Evolutionary conservation across 805 yeast species (phyloP).

Genomic region (Allodekkera sacchari): DNA sequence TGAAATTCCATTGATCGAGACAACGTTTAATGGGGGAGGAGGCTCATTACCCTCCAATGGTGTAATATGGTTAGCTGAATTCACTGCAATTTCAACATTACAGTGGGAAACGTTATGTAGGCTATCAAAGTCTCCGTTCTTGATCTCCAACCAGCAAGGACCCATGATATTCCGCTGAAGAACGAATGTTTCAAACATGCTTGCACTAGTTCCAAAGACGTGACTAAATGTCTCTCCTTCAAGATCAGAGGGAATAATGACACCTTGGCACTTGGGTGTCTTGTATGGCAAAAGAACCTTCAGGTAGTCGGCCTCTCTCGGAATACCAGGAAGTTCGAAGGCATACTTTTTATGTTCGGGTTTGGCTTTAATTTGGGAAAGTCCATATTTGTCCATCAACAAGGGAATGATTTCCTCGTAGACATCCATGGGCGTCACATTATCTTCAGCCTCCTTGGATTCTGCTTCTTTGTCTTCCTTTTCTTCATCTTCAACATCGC

Average conservation of each 20-base stretch:
- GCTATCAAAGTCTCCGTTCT: slow-evolving; percentile 49
- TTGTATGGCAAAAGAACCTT: slow-evolving; percentile 70
- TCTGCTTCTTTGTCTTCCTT: slow-evolving; percentile 16
- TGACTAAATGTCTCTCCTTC: slow-evolving; percentile 70
- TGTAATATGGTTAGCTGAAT: slow-evolving; percentile 36
- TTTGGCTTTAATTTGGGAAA: slow-evolving; percentile 57
- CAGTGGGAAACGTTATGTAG: slow-evolving; percentile 70
- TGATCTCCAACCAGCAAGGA: slow-evolving; percentile 89
- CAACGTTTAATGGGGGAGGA: slow-evolving; percentile 64
- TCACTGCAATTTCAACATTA: slow-evolving; percentile 60
- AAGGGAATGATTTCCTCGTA: slow-evolving; percentile 69
- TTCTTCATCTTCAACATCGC: slow-evolving; percentile 32
- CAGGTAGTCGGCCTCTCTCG: slow-evolving; percentile 71
- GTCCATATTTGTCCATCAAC: slow-evolving; percentile 52
- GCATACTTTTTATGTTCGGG: slow-evolving; percentile 76
- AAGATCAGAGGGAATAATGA: slow-evolving; percentile 49
- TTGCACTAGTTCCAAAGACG: slow-evolving; percentile 71
- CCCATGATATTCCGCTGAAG: slow-evolving; percentile 85
- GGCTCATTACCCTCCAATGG: slow-evolving; percentile 31
- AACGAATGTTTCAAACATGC: slow-evolving; percentile 79
- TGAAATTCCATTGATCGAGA: slow-evolving; percentile 75
- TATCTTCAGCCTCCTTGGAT: slow-evolving; percentile 13
- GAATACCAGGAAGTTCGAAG: slow-evolving; percentile 75
- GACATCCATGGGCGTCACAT: slow-evolving; percentile 53
- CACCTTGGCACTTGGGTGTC: slow-evolving; percentile 44